Evolutionary conservation across 495 filamentous ascomycete genomes (phyloP), one percentile per base, ranked within the genome.

Genomic region (Aspergillus nanangensis): DNA sequence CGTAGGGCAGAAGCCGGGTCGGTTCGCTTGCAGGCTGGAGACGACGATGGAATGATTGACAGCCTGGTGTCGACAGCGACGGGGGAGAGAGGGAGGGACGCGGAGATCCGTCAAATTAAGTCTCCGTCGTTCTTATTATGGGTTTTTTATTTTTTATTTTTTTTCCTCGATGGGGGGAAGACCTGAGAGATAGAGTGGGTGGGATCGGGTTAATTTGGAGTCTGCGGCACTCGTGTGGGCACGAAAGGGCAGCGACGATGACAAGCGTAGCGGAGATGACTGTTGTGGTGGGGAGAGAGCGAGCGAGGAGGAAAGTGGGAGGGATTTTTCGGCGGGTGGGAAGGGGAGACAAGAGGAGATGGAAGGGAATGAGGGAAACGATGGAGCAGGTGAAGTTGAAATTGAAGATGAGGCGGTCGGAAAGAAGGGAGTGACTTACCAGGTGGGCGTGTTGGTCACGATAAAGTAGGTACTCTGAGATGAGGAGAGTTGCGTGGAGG

Each of bases 1-100:
- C 32, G 37, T 37, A 20, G 54, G 52, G 41, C 48, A 46, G 29
- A 52, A 43, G 39, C 25, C 35, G 47, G 44, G 39, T 49, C 17
- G 20, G 38, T 39, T 48, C 27, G 47, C 34, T 47, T 47, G 39
- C 47, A 53, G 45, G 47, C 48, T 51, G 46, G 38, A 38, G 48
- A 48, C 43, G 48, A 55, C 45, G 11, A 44, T 22, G 14, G 48
- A 61, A 53, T 46, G 53, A 61, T 57, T 57, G 52, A 56, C 42
- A 53, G 52, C 39, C 38, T 51, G 55, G 40, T 48, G 45, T 50
- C 25, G 7, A 29, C 25, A 5, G 11, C 5, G 25, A 29, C 7
- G 25, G 11, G 11, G 25, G 25, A 29, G 11, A 7, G 25, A 29
- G 25, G 25, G 25, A 29, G 25, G 25, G 25, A 29, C 5, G 25